phyloP scores from a whole-genome alignment of 441 rosid species.

The Codiaeum variegatum region DNA sequence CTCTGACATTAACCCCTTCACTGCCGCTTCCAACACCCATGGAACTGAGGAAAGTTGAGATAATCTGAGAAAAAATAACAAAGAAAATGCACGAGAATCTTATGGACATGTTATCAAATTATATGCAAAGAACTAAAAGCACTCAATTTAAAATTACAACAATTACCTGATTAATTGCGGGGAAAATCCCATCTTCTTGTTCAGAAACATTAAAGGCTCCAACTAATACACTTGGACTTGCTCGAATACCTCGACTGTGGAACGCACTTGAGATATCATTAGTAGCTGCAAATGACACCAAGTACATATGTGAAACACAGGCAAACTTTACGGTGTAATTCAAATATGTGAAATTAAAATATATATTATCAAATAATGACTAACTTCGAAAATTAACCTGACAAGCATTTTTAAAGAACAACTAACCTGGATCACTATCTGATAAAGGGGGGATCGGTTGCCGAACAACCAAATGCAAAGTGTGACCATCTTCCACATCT shows the following conservation, averaged over 20 bases:
- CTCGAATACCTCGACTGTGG: not conserved
- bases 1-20: not conserved
- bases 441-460: constrained; percentile 37
- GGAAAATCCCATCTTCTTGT: not conserved
- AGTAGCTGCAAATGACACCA: not conserved
- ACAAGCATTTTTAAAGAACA: not conserved
- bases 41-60: constrained; percentile 1
- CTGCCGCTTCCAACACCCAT: not conserved
- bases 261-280: not conserved
- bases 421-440: constrained; percentile 24
- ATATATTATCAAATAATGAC: not conserved
- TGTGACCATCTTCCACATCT: constrained; percentile 67
- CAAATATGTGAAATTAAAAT: not conserved
- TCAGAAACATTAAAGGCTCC: not conserved
- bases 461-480: constrained; percentile 55
- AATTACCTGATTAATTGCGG: not conserved
- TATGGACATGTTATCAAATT: not conserved
- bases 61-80: not conserved
- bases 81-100: not conserved
- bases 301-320: too few species aligned
- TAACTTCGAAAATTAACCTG: not conserved
- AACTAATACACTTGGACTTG: not conserved
- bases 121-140: not conserved
- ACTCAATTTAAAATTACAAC: not conserved
- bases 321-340: too few species aligned